These are phyloP conservation scores for Anastatica hierochuntica DNA, from an alignment of 345 rosid genomes.

Conservation along the genomic window DNA sequence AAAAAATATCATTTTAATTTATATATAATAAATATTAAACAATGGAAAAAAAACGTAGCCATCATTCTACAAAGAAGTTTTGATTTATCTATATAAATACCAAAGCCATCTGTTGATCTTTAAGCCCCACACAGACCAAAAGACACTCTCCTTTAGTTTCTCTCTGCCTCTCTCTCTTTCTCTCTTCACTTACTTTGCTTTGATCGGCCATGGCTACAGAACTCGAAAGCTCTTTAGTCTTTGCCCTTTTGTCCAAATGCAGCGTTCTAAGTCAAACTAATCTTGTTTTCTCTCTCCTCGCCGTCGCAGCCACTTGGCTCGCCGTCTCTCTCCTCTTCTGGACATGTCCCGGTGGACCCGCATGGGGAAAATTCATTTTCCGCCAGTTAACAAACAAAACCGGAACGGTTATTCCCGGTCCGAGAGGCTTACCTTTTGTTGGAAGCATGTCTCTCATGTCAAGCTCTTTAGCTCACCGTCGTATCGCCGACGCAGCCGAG, in stretches of 20 bases:
- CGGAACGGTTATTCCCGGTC: constrained; percentile 49
- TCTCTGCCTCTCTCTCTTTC: background rate
- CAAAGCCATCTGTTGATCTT: constrained; percentile 14
- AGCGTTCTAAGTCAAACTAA: constrained; percentile 32
- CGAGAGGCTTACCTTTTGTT: constrained; percentile 51
- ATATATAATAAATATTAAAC: background rate
- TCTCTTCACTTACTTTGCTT: constrained; percentile 6
- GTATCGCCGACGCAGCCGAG: constrained; percentile 35
- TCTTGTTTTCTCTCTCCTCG: constrained; percentile 32
- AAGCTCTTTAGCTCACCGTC: constrained; percentile 45
- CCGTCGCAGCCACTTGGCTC: constrained; percentile 29
- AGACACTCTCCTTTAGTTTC: constrained; percentile 20
- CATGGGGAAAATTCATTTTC: constrained; percentile 48
- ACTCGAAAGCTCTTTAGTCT: constrained; percentile 35
- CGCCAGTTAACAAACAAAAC: constrained; percentile 14
- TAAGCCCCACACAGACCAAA: constrained; percentile 26
- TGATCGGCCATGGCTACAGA: constrained; percentile 34
- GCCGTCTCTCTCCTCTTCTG: constrained; percentile 37
- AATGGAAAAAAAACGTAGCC: background rate
- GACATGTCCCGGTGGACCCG: constrained; percentile 64
- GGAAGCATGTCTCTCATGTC: constrained; percentile 66
- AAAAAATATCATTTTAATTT: too few species aligned
- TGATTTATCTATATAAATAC: constrained; percentile 29
- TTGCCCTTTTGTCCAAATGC: constrained; percentile 56
- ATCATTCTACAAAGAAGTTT: background rate